Base-by-base conservation (phyloP, 78 protist species). In the Monocercomonoides exilis region DNA sequence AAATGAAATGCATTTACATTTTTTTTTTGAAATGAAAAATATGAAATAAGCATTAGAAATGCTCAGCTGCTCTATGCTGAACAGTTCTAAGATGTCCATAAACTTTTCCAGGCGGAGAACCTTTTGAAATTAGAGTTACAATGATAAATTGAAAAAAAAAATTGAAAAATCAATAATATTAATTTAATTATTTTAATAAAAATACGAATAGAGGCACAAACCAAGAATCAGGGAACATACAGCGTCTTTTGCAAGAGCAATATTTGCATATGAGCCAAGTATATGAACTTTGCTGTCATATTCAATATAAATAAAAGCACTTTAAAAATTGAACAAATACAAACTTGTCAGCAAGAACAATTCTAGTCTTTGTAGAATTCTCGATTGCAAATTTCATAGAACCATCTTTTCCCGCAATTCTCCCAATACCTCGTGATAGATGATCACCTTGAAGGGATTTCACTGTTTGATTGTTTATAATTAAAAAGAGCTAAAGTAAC, bases 381-480 rank as follows among this genome's bases (percentile, higher is more conserved):
- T 97, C 99, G 70, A 98, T 97, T 4, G 98, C 92, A 82, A 84
- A 96, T 87, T 96, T 96, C 32, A 96, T 94, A 81, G 92, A 91
- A 34, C 99, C 99, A 70, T 92, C 97, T 90, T 90, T 90, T 80
- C 99, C 99, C 33, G 98, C 98, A 0, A 98, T 88, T 45, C 99
- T 96, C 38, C 99, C 99, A 64, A 98, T 95, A 29, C 98, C 98
- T 6, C 99, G 94, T 1, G 95, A 44, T 4, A 96, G 89, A 70
- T 97, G 94, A 36, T 96, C 99, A 2, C 99, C 99, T 5, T 94
- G 88, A 1, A 98, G 91, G 1, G 87, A 85, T 88, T 94, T 93
- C 46, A 96, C 97, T 84, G 81, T 2, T 1, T 77, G 81, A 2
- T 64, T 85, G 43, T 44, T 43, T 41, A 0, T 6, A 44, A 2